Percentiles rank a stretch among this genome's conserved stretches.
These are phyloP conservation scores for Sugiyamaella japonica DNA, from an alignment of 1,139 yeast species.

Conservation along the genomic window DNA sequence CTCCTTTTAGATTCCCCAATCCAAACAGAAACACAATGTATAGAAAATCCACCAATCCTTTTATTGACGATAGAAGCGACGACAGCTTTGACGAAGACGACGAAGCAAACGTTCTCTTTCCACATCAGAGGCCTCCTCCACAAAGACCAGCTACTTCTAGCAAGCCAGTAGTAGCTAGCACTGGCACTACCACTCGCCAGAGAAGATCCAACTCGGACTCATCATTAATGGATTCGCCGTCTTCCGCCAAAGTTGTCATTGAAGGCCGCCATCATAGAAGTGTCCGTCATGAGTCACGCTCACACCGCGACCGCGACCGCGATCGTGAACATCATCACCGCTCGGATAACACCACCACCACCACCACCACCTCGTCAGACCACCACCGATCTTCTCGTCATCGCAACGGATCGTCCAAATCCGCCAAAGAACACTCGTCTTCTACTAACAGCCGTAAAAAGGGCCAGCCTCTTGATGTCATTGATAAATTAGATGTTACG, in stretches of 20 bases:
- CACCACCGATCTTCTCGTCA: constrained; percentile 11
- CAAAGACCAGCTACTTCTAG: constrained; percentile 27
- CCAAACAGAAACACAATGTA: constrained; percentile 23
- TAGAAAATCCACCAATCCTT: constrained; percentile 38
- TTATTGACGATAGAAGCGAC: constrained; percentile 34
- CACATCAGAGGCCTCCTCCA: constrained; percentile 19
- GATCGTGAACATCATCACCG: constrained; percentile 11
- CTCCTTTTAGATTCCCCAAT: constrained; percentile 11
- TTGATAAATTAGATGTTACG: constrained; percentile 92
- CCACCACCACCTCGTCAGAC: neutral
- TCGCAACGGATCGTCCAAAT: constrained; percentile 25
- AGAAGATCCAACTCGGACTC: constrained; percentile 35
- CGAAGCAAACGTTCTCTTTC: constrained; percentile 17
- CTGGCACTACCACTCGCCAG: constrained; percentile 15
- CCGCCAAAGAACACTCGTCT: constrained; percentile 7
- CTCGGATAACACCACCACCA: constrained; percentile 1
- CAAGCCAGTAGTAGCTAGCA: constrained; percentile 16
- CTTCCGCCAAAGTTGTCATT: neutral
- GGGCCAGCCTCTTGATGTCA: constrained; percentile 67
- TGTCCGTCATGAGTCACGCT: constrained; percentile 9
- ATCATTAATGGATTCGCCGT: constrained; percentile 30
- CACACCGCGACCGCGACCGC: constrained; percentile 13
- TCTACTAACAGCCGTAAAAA: constrained; percentile 32
- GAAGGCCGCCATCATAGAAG: constrained; percentile 8
- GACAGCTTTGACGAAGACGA: constrained; percentile 21